A percentile compares a stretch with the other conserved stretches of the same genome.
Evolutionary conservation across 352 stramenopile genomes (phyloP).

Genomic region (Phytophthora citricola): DNA sequence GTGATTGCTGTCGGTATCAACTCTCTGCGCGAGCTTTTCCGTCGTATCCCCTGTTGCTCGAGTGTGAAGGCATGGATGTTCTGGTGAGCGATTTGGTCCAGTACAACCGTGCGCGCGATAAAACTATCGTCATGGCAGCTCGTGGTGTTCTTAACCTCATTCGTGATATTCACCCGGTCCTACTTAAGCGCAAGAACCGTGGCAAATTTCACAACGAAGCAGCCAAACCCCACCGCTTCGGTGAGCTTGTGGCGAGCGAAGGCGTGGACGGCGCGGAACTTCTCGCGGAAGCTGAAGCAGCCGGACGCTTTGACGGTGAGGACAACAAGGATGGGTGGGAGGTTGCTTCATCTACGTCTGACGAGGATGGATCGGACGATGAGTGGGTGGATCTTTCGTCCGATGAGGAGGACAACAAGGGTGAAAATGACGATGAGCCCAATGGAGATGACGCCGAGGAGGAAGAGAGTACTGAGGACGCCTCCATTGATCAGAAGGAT

Average conservation of each 20-base stretch:
- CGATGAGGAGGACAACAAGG: slow-evolving; percentile 59
- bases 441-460: slow-evolving; percentile 45
- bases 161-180: slow-evolving; percentile 93
- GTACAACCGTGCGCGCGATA: slow-evolving; percentile 96
- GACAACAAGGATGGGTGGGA: slow-evolving; percentile 88
- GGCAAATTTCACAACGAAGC: slow-evolving; percentile 91
- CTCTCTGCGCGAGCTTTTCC: slow-evolving; percentile 95
- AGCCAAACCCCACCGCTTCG: slow-evolving; percentile 89
- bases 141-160: slow-evolving; percentile 97
- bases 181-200: slow-evolving; percentile 97
- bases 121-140: slow-evolving; percentile 97
- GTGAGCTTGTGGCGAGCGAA: slow-evolving; percentile 91
- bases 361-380: slow-evolving; percentile 67
- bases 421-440: slow-evolving; percentile 61
- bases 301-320: slow-evolving; percentile 79
- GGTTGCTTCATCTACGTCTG: slow-evolving; percentile 69
- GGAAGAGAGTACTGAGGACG: slow-evolving; percentile 56
- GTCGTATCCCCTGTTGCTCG: slow-evolving; percentile 93
- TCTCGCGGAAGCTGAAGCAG: slow-evolving; percentile 83
- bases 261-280: slow-evolving; percentile 97
- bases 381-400: slow-evolving; percentile 81
- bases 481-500: slow-evolving; percentile 63
- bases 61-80: slow-evolving; percentile 93
- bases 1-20: slow-evolving; percentile 99
- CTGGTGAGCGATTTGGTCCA: slow-evolving; percentile 94